Evolutionary conservation across 192 early-diverging fungal species (phyloP), one percentile per base, ranked within the genome.

Genomic region (Coemansia sp.): DNA sequence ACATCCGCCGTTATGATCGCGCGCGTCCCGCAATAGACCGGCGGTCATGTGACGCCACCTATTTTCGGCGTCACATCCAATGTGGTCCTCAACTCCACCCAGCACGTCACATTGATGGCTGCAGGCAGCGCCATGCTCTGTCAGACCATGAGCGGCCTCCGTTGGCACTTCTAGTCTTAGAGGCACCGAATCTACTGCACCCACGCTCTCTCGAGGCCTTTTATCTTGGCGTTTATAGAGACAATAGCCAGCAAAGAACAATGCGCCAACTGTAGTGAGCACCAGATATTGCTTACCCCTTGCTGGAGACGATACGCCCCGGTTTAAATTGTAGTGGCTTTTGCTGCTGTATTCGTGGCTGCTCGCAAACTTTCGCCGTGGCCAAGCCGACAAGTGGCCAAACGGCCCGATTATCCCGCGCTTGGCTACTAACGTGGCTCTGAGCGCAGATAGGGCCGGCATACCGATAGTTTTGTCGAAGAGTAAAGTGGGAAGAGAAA

Each of bases 21-120:
- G n/a, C n/a, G n/a, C n/a, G n/a, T n/a, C n/a, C n/a, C n/a, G n/a
- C n/a, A n/a, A n/a, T n/a, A n/a, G n/a, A n/a, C n/a, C n/a, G n/a
- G n/a, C n/a, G n/a, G n/a, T n/a, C n/a, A n/a, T n/a, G n/a, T n/a
- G n/a, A n/a, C n/a, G n/a, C n/a, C n/a, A n/a, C n/a, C n/a, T n/a
- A n/a, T n/a, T n/a, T n/a, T n/a, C n/a, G n/a, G n/a, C n/a, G n/a
- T n/a, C n/a, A n/a, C n/a, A 72, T 14, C 77, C 77, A 10, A 69
- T 64, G 35, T 80, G 73, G 2, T 73, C 66, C 13, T 80, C 77
- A 45, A 80, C 67, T 33, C 70, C 73, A 10, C 73, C 65, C 59
- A 80, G 71, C 63, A 75, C 26, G 8, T 55, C 2, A 2, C 52
- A 55, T 21, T 47, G 43, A 21, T 47, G 43, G 6, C 7, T 47